Base-by-base conservation (phyloP, 805 yeast species). In the Gaillardinia entomophila region DNA sequence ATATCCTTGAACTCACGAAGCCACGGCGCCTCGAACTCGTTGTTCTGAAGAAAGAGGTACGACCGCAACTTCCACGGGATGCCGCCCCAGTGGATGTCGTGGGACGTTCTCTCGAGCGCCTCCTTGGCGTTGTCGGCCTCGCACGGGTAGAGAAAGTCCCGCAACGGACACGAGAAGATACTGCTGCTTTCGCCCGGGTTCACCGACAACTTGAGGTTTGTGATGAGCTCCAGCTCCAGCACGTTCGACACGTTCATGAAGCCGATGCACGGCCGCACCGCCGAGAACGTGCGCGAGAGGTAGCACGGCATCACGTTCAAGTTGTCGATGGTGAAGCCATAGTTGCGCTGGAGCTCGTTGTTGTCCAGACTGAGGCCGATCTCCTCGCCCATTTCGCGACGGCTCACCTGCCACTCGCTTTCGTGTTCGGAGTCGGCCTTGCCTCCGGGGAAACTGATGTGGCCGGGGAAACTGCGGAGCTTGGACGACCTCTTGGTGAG, bases 371-470 rank as follows among this genome's bases (percentile, higher is more conserved):
- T 69, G 15, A 86, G 53, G 0, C 96, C 96, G 31, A 89, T 84
- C 52, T 89, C 97, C 51, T 89, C 97, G 35, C 70, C 73, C 40
- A 88, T 77, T 55, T 89, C 97, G 20, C 97, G 64, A 37, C 94
- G 65, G 0, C 96, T 82, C 25, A 82, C 80, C 27, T 73, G 71
- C 69, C 82, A 79, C 36, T 83, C 85, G 11, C 71, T 56, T 45
- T 86, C 87, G 13, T 72, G 62, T 0, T 71, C 76, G 26, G 44
- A 50, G 53, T 89, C 97, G 4, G 95, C 88, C 49, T 82, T 85
- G 6, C 97, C 97, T 2, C 97, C 97, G 3, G 97, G 97, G 6
- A 89, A 65, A 2, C 96, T 86, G 4, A 84, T 83, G 53, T 89
- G 96, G 4, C 97, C 96, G 0, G 92, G 82, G 59, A 88, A 89